Evolutionary conservation across 1,284 basidiomycete species (phyloP).

Genomic region (Papiliotrema fonsecae): DNA sequence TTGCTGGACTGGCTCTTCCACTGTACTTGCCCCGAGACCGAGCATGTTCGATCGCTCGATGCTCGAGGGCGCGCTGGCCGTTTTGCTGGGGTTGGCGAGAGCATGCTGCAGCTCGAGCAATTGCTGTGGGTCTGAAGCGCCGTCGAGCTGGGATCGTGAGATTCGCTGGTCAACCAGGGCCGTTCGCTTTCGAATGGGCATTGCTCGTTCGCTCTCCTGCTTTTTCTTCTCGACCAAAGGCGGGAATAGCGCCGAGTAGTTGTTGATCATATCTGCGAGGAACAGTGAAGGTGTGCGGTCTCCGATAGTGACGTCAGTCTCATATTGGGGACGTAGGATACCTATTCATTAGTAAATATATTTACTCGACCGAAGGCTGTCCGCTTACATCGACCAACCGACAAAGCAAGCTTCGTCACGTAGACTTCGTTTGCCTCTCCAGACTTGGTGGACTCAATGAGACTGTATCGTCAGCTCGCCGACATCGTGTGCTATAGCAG

Average conservation of each 20-base stretch:
- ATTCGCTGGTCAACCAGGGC: constrained; percentile 82
- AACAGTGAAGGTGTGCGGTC: constrained; percentile 76
- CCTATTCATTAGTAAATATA: constrained; percentile 49
- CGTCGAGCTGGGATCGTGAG: constrained; percentile 53
- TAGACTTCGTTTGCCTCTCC: constrained; percentile 70
- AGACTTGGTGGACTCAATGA: constrained; percentile 63
- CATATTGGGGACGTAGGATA: constrained; percentile 73
- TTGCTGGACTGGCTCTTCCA: neutral
- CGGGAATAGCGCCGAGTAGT: constrained; percentile 72
- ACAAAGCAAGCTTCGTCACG: constrained; percentile 77
- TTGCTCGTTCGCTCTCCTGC: constrained; percentile 72
- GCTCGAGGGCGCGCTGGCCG: constrained; percentile 42
- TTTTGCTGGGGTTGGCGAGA: constrained; percentile 18
- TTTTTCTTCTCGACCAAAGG: constrained; percentile 76
- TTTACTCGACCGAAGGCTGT: neutral
- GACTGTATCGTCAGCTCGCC: neutral
- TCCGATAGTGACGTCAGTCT: constrained; percentile 75
- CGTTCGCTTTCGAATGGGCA: constrained; percentile 78
- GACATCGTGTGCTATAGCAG: too few relatives aligned
- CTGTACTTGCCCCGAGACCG: constrained; percentile 1
- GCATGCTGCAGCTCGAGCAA: constrained; percentile 45
- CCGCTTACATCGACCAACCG: constrained; percentile 74
- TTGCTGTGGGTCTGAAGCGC: constrained; percentile 49
- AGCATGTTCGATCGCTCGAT: constrained; percentile 16
- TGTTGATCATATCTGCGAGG: constrained; percentile 75